Percentiles rank a stretch among this genome's conserved stretches.
phyloP scores from a whole-genome alignment of 2,329 filamentous ascomycete species.

The Neoarthrinium moseri region DNA sequence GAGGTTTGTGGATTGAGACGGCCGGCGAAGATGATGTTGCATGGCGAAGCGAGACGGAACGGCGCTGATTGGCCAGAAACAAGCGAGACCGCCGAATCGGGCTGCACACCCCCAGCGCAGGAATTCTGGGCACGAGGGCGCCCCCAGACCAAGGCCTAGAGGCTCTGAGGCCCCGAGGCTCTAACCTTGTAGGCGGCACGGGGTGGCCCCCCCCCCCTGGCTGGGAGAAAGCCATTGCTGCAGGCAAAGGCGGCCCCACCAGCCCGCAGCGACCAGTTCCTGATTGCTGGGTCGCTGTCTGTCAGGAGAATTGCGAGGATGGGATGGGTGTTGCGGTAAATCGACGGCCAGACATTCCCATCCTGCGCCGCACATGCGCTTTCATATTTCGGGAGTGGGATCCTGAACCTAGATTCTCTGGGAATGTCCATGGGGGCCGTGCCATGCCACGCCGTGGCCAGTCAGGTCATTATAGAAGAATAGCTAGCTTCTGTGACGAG shows the following conservation, averaged over 20 bases:
- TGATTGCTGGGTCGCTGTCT: not conserved
- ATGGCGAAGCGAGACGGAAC: constrained; percentile 12
- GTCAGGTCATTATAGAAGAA: too few species aligned
- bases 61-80: constrained; percentile 10
- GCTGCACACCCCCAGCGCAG: not conserved
- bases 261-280: not conserved
- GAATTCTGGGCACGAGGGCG: not conserved
- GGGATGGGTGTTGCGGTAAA: too few species aligned
- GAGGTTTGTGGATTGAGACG: not conserved
- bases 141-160: too few species aligned
- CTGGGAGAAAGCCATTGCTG: not conserved
- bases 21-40: constrained; percentile 10
- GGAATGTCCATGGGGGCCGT: too few species aligned
- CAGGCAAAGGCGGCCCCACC: not conserved
- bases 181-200: too few species aligned
- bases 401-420: too few species aligned
- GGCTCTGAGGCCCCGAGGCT: too few species aligned
- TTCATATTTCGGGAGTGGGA: too few species aligned
- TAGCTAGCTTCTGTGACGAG: too few species aligned
- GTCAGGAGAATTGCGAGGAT: not conserved
- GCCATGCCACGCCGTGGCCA: too few species aligned
- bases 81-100: constrained; percentile 13
- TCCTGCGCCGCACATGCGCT: too few species aligned
- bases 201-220: not conserved
- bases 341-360: too few species aligned